Evolutionary conservation across 2,329 filamentous ascomycete genomes (phyloP), one percentile per base, ranked within the genome.

Genomic region (Cordyceps cicadae): DNA sequence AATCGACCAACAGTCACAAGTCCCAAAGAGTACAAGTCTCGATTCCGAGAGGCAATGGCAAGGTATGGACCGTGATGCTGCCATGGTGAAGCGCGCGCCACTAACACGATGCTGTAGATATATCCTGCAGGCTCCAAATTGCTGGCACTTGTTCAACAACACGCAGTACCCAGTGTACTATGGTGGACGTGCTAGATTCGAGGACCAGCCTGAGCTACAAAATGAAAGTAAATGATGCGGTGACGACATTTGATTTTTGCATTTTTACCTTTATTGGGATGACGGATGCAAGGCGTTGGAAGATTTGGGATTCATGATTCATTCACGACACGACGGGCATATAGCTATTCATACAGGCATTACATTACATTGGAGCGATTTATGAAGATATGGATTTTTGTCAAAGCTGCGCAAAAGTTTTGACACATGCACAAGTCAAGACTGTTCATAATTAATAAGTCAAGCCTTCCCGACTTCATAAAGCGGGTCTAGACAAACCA

Each of bases 11-110:
- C 94, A 0, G 94, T 99, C 55, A 99, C 94, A 12, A 95, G 90
- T 74, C 95, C 94, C 2, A 96, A 94, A 76, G 94, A 99, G 75
- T 99, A 99, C 73, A 95, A 97, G 74, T 92, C 89, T 67, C 86
- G 94, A 6, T 99, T 99, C 77, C 79, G 94, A 65, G 93, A 97
- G 75, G 92, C 92, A 14, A 99, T 99, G 94, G 90, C 92, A 68
- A 86, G 92, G 82, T 92, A 87, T 70, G 84, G 84, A 39, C 3
- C 26, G 12, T 21, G n/a, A 37, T 29, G n/a, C 3, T 52, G 1
- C 24, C 1, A 53, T 9, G n/a, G 7, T 11, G 9, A 17, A 5
- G 2, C 17, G 6, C 17, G 21, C 21, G 9, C 19, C 17, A 54
- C 37, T 51, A 49, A 56, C 29, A 37, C n/a, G 6, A 37, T 7